phyloP scores from a whole-genome alignment of 2,329 filamentous ascomycete species.

The Calonectria pseudoreteaudii region DNA sequence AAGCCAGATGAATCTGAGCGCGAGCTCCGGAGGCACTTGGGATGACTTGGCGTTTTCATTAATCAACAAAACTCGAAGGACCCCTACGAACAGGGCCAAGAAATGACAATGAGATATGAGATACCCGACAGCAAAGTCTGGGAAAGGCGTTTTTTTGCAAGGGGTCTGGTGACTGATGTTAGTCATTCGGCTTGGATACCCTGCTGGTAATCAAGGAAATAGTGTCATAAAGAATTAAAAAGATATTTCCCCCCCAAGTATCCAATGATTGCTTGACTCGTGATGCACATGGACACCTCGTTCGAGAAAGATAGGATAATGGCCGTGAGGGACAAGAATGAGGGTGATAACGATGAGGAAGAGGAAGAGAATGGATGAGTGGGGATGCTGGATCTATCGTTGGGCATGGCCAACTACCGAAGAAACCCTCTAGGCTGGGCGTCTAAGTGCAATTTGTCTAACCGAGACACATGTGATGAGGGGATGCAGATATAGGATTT shows the following conservation, averaged over 20 bases:
- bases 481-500: not conserved
- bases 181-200: conserved; percentile 37
- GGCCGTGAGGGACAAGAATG: not conserved
- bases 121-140: conserved; percentile 27
- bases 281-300: not conserved
- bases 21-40: conserved; percentile 34
- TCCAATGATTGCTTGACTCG: not conserved
- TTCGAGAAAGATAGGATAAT: not conserved
- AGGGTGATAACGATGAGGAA: not conserved
- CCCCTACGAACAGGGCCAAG: conserved; percentile 20
- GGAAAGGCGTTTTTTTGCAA: conserved; percentile 36
- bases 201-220: conserved; percentile 22
- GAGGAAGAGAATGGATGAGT: not conserved
- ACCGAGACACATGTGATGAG: conserved; percentile 12
- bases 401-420: not conserved
- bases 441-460: not conserved
- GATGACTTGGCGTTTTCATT: conserved; percentile 31
- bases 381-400: not conserved
- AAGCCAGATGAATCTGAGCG: conserved; percentile 33
- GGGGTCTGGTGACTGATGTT: conserved; percentile 30
- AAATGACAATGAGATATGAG: conserved; percentile 36
- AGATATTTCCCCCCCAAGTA: conserved; percentile 1
- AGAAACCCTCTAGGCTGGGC: not conserved
- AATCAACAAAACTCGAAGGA: conserved; percentile 19
- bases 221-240: conserved; percentile 10